A percentile compares a stretch with the other conserved stretches of the same genome.
These are phyloP conservation scores for Endocalyx cinctus DNA, from an alignment of 2,329 filamentous ascomycete genomes.

Conservation along the genomic window DNA sequence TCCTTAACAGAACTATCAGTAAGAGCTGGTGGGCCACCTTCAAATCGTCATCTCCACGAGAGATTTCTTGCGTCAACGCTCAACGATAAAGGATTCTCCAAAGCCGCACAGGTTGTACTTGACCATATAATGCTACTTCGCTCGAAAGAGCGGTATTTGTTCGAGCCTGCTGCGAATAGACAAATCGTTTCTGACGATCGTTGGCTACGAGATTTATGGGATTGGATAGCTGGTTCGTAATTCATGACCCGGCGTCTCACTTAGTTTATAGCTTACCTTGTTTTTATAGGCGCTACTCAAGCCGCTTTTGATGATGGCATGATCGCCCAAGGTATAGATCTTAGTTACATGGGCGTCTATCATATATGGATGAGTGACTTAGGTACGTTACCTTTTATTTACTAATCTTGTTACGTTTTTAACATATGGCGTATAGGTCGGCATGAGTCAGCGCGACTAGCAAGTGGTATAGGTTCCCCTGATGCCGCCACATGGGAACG, in stretches of 20 bases:
- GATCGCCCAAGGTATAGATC: slow-evolving; percentile 62
- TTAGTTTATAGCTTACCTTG: slow-evolving; percentile 9
- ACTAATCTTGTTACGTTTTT: neutral
- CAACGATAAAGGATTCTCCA: slow-evolving; percentile 42
- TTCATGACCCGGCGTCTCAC: slow-evolving; percentile 21
- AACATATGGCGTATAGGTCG: slow-evolving; percentile 34
- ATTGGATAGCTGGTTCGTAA: slow-evolving; percentile 60
- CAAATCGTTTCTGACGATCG: slow-evolving; percentile 65
- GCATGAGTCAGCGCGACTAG: slow-evolving; percentile 43
- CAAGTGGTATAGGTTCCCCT: slow-evolving; percentile 39
- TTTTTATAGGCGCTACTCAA: slow-evolving; percentile 51
- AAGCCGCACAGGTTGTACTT: slow-evolving; percentile 46
- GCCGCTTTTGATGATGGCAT: slow-evolving; percentile 65
- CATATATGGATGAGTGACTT: slow-evolving; percentile 69
- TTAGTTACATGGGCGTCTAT: slow-evolving; percentile 71
- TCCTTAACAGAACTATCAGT: slow-evolving; percentile 32
- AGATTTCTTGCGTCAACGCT: slow-evolving; percentile 42
- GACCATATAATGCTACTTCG: slow-evolving; percentile 57
- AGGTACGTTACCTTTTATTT: slow-evolving; percentile 39
- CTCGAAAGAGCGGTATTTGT: slow-evolving; percentile 58
- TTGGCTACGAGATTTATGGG: slow-evolving; percentile 76
- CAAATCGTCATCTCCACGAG: slow-evolving; percentile 56
- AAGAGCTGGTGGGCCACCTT: slow-evolving; percentile 32
- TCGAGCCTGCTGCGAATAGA: slow-evolving; percentile 61
- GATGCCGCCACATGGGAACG: slow-evolving; percentile 55